Conservation (phyloP, 768 basidiomycete genomes). For the Coprinopsis strossmayeri region DNA sequence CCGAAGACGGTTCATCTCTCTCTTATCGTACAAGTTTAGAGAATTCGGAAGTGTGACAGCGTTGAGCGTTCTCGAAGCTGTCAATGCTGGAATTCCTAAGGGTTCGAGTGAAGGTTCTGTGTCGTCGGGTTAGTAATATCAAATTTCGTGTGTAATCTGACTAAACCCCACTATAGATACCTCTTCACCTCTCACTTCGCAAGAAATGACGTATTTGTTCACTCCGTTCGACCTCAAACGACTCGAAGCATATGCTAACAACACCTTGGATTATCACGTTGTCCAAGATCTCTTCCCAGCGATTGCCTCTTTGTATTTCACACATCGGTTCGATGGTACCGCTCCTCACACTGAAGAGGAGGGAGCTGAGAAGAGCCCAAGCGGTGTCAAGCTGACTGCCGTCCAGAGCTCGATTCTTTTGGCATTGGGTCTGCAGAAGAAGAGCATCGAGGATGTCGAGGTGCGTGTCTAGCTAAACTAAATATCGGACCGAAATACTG, state of each 20-base stretch:
- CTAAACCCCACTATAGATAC: no score
- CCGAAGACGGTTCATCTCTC: conserved; percentile 78
- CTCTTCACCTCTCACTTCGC: conserved; percentile 14
- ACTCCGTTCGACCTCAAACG: conserved; percentile 96
- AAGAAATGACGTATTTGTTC: conserved; percentile 50
- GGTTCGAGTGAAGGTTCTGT: conserved; percentile 30
- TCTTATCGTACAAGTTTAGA: conserved; percentile 91
- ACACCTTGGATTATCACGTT: conserved; percentile 95
- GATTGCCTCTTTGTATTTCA: conserved; percentile 80
- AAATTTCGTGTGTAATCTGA: no score
- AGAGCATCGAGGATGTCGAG: conserved; percentile 86
- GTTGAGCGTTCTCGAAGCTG: conserved; percentile 83
- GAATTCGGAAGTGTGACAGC: conserved; percentile 88
- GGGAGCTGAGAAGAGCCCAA: conserved; percentile 14
- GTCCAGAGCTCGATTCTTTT: conserved; percentile 90
- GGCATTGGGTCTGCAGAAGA: conserved; percentile 84
- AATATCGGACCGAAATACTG: background rate
- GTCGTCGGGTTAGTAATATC: no score
- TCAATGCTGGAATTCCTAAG: conserved; percentile 53
- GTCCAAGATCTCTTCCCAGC: conserved; percentile 87
- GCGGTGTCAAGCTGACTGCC: conserved; percentile 63
- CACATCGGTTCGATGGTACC: conserved; percentile 47
- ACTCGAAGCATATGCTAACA: conserved; percentile 91
- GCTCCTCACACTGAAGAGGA: conserved; percentile 19
- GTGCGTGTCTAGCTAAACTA: conserved; percentile 28